Evolutionary conservation across 192 early-diverging fungal genomes (phyloP).

Genomic region (Haplosporangium gracile): DNA sequence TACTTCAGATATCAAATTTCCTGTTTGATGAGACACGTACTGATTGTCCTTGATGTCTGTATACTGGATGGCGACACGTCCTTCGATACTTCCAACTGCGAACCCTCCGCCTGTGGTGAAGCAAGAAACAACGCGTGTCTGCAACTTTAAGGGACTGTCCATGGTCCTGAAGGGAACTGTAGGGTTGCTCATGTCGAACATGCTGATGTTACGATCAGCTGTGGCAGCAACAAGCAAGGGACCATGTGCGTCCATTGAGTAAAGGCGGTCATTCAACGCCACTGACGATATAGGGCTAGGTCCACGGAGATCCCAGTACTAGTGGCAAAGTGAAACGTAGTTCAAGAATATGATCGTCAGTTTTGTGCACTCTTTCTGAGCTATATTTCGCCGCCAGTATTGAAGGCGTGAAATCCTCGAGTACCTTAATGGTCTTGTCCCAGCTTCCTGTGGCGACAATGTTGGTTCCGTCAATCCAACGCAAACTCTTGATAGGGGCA

Average conservation of each 20-base stretch:
- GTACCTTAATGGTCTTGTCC: slow-evolving; percentile 91
- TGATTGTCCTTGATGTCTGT: slow-evolving; percentile 82
- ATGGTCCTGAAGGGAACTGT: slow-evolving; percentile 76
- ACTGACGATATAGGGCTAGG: slow-evolving; percentile 81
- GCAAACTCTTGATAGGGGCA: slow-evolving; percentile 85
- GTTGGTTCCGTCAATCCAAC: slow-evolving; percentile 79
- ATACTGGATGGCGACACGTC: slow-evolving; percentile 94
- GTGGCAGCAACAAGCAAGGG: slow-evolving; percentile 90
- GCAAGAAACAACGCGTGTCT: slow-evolving; percentile 87
- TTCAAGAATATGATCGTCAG: background rate
- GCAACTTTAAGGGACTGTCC: slow-evolving; percentile 84
- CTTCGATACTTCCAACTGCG: slow-evolving; percentile 95
- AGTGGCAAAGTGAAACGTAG: background rate
- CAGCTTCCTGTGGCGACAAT: slow-evolving; percentile 93
- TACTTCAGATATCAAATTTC: background rate
- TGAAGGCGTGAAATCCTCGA: background rate
- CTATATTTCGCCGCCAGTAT: background rate
- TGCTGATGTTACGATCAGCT: slow-evolving; percentile 87
- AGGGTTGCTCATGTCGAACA: slow-evolving; percentile 88
- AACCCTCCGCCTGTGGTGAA: slow-evolving; percentile 87
- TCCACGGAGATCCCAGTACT: slow-evolving; percentile 96
- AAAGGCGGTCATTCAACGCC: slow-evolving; percentile 87
- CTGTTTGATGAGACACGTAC: slow-evolving; percentile 32
- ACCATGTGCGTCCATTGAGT: slow-evolving; percentile 86
- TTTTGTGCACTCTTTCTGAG: background rate